Base-by-base conservation (phyloP, 192 early-diverging fungal species). In the Dissophora ornata region DNA sequence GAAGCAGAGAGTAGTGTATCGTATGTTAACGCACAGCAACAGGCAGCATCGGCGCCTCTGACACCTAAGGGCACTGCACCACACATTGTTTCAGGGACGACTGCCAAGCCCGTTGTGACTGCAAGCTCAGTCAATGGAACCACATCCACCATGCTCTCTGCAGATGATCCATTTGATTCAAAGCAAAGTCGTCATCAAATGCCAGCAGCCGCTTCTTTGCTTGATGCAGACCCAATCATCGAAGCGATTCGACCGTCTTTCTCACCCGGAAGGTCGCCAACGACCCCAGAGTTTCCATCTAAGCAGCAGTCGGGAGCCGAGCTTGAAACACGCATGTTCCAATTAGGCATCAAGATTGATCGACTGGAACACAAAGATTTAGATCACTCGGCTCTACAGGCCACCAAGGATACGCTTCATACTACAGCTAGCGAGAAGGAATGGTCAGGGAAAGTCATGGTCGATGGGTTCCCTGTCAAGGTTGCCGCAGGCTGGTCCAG, bases 341-440 rank as follows among this genome's bases (percentile, higher is more conserved):
- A 77, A 38, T 59, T 77, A 56, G 51, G 65, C 24, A 59, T 77
- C 44, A 77, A 77, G 30, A 60, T 77, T 32, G 73, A 77, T 24
- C 64, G 64, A 24, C 45, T 77, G 13, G 59, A 77, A 29, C 63
- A 61, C 41, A 75, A 75, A 44, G 63, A 66, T 42, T 22, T 65
- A 4, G 71, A 75, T 33, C 71, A 65, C 15, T 19, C 22, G 13
- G 57, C 59, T 8, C 34, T 44, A 1, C 22, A 71, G 42, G 51
- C 13, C 11, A 36, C 28, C 2, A 55, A 57, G 24, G 65, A 66
- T 2, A 21, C 51, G 2, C 34, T 22, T 4, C 4, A 38, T 1
- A 10, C 34, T 1, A 24, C 33, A 3, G 18, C 50, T 2, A 33
- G 36, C 9, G 64, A 67, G 12, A 62, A 57, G 18, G 73, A 77